Evolutionary conservation across 306 rosid species (phyloP).

Genomic region (Cucumis melo): DNA sequence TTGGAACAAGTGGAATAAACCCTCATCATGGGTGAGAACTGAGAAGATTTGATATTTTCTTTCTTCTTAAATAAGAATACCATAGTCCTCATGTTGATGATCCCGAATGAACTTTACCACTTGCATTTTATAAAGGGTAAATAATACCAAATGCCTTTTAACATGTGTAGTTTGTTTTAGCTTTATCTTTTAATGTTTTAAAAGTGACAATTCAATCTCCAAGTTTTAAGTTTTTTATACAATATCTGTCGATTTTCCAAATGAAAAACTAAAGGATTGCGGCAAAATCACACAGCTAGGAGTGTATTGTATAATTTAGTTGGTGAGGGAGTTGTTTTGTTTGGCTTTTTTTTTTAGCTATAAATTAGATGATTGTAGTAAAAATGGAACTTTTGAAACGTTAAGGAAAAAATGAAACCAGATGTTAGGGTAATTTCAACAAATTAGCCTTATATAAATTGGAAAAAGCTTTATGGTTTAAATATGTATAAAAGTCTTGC

Average conservation of each 20-base stretch:
- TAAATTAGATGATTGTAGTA: background rate
- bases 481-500: background rate
- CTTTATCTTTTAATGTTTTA: background rate
- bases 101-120: background rate
- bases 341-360: background rate
- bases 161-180: background rate
- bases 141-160: background rate
- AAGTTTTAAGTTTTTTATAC: no score
- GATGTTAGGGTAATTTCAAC: background rate
- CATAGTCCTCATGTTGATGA: background rate
- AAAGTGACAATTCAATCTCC: background rate
- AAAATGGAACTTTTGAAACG: background rate
- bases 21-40: constrained; percentile 71
- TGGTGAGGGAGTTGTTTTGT: background rate
- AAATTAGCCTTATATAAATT: background rate
- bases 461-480: background rate
- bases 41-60: background rate
- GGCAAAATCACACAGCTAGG: no score
- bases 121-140: background rate
- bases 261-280: no score
- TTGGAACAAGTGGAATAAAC: constrained; percentile 88
- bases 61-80: background rate
- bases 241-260: no score
- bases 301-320: background rate
- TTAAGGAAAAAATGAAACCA: background rate